Conservation (phyloP, 2,329 filamentous ascomycete species). For the Penicillium hesseltinei region DNA sequence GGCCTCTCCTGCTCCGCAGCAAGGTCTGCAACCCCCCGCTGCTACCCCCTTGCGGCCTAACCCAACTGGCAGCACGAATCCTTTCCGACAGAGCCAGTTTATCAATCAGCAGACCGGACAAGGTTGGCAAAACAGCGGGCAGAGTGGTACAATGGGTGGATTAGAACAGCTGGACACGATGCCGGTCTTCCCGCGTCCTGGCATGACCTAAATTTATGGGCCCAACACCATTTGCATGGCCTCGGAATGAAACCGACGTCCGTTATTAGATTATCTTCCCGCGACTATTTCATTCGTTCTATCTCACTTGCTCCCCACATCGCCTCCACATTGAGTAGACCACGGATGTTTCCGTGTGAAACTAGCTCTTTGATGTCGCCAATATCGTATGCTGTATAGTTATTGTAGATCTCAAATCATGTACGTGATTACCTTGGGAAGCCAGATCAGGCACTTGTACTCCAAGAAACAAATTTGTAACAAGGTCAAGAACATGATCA, state of each 20-base stretch:
- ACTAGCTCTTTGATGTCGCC: not conserved
- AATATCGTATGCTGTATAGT: not conserved
- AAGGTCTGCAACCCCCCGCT: conserved; percentile 32
- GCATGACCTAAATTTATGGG: conserved; percentile 37
- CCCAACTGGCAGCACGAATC: conserved; percentile 86
- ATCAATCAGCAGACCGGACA: conserved; percentile 84
- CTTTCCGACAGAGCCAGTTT: conserved; percentile 87
- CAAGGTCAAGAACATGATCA: not conserved
- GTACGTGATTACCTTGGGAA: not conserved
- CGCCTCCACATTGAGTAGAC: conserved; percentile 5
- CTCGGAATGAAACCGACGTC: conserved; percentile 1
- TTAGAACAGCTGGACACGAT: conserved; percentile 73
- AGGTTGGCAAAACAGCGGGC: conserved; percentile 76
- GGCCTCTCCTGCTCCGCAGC: conserved; percentile 40
- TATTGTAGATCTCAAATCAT: not conserved
- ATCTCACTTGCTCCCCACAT: conserved; percentile 4
- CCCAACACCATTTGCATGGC: not conserved
- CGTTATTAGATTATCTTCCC: conserved; percentile 6
- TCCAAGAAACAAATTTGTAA: not conserved
- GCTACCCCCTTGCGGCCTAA: conserved; percentile 63
- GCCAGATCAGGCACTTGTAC: no score
- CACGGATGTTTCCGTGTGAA: not conserved
- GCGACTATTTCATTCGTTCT: conserved; percentile 7
- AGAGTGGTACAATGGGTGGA: conserved; percentile 74
- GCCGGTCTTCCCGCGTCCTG: conserved; percentile 81